phyloP scores from a whole-genome alignment of 768 basidiomycete genomes.

The Pseudohyphozyma bogoriensis region DNA sequence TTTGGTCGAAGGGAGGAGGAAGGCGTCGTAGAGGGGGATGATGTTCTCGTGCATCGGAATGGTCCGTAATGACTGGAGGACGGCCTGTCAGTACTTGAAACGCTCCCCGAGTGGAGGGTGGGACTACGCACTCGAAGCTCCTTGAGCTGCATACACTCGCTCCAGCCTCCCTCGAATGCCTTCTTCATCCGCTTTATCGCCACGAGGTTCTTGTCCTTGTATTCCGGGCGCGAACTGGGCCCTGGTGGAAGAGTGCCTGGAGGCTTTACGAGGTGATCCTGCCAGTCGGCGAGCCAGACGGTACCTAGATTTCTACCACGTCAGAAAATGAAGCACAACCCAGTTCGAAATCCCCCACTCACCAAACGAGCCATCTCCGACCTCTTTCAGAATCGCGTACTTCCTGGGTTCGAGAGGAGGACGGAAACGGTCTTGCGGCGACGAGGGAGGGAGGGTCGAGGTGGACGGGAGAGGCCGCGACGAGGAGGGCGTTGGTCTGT shows the following conservation, averaged over 20 bases:
- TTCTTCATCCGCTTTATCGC: constrained; percentile 98
- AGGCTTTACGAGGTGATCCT: constrained; percentile 56
- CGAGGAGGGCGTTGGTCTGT: not conserved
- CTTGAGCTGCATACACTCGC: constrained; percentile 87
- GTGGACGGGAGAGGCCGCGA: not conserved
- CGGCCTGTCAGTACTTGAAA: not conserved
- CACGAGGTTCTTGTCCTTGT: constrained; percentile 85
- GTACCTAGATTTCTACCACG: no score
- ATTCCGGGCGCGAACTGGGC: constrained; percentile 57
- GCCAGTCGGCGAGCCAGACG: constrained; percentile 98
- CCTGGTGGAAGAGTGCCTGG: constrained; percentile 32
- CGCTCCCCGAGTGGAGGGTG: no score
- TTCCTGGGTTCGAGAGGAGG: constrained; percentile 23
- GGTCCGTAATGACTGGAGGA: constrained; percentile 82
- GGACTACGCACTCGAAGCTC: constrained; percentile 73
- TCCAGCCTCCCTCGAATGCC: constrained; percentile 96
- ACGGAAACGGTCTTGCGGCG: constrained; percentile 12
- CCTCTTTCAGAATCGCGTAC: constrained; percentile 88
- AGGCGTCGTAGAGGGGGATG: constrained; percentile 97
- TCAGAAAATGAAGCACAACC: no score
- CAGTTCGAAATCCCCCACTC: no score
- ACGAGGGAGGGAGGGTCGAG: not conserved
- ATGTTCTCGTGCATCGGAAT: constrained; percentile 94
- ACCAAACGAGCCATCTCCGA: constrained; percentile 78
- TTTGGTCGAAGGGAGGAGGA: constrained; percentile 87